phyloP scores from a whole-genome alignment of 495 filamentous ascomycete genomes.

The Aspergillus sparsus region DNA sequence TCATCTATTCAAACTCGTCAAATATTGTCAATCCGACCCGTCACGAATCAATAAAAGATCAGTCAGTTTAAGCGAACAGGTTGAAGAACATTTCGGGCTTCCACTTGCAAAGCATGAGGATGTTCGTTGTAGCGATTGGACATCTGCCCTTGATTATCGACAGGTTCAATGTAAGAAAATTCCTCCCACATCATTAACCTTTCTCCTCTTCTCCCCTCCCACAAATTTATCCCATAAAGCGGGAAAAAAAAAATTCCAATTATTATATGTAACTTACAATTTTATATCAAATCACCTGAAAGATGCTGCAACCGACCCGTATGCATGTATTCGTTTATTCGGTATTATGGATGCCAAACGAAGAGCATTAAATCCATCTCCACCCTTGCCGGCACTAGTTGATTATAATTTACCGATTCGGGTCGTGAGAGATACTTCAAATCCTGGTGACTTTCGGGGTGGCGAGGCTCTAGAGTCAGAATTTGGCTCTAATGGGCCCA shows the following conservation, averaged over 20 bases:
- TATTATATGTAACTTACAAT: background rate
- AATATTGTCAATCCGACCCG: conserved; percentile 53
- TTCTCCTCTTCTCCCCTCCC: background rate
- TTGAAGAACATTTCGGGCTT: conserved; percentile 70
- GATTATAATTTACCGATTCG: conserved; percentile 65
- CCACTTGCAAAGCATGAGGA: conserved; percentile 71
- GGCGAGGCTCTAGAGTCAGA: conserved; percentile 14
- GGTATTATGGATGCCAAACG: conserved; percentile 68
- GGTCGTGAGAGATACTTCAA: conserved; percentile 37
- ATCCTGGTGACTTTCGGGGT: conserved; percentile 8
- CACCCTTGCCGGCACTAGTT: conserved; percentile 66
- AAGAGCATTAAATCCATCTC: conserved; percentile 61
- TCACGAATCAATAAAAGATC: conserved; percentile 62
- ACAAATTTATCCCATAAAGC: too few relatives aligned
- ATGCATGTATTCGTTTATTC: conserved; percentile 74
- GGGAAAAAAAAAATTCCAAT: conserved; percentile 2
- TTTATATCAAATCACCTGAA: conserved; percentile 8
- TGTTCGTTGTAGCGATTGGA: conserved; percentile 75
- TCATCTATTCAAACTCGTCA: conserved; percentile 74
- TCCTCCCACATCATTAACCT: conserved; percentile 1
- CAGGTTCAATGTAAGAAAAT: conserved; percentile 68
- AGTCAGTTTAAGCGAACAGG: conserved; percentile 66
- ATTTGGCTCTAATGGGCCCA: background rate
- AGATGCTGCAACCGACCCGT: conserved; percentile 86
- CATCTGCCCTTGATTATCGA: conserved; percentile 53